These are phyloP conservation scores for Prototheca cutis DNA, from an alignment of 163 green algal genomes.

Conservation along the genomic window DNA sequence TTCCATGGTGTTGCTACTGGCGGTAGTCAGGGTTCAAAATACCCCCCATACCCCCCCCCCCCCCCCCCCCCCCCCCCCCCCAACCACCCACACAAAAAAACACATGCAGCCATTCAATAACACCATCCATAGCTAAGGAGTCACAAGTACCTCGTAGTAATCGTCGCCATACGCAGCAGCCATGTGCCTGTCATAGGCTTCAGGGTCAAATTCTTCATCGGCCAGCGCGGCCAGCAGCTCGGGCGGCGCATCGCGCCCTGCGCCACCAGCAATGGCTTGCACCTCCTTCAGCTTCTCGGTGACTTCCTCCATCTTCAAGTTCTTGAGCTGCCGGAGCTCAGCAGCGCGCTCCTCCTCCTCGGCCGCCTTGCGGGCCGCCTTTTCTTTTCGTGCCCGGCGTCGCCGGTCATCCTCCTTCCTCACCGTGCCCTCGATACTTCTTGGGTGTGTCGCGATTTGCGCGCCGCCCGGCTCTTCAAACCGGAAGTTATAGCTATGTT, in stretches of 20 bases:
- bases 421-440: slow-evolving; percentile 53
- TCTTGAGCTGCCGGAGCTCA: slow-evolving; percentile 83
- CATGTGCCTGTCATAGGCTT: slow-evolving; percentile 86
- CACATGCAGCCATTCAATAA: too few relatives aligned
- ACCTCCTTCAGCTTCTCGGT: slow-evolving; percentile 37
- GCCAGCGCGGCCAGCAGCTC: slow-evolving; percentile 55
- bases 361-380: slow-evolving; percentile 40
- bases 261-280: slow-evolving; percentile 38
- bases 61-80: too few relatives aligned
- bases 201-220: slow-evolving; percentile 86
- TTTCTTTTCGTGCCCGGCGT: slow-evolving; percentile 35
- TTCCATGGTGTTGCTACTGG: too few relatives aligned
- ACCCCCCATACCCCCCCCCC: too few relatives aligned
- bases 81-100: too few relatives aligned
- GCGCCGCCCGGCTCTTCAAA: slow-evolving; percentile 63
- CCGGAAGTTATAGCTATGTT: slow-evolving; percentile 88
- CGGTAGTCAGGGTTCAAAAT: too few relatives aligned
- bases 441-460: slow-evolving; percentile 60
- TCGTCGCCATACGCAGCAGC: slow-evolving; percentile 72
- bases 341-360: slow-evolving; percentile 38
- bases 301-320: slow-evolving; percentile 82
- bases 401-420: slow-evolving; percentile 63
- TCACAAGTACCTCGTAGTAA: slow-evolving; percentile 78
- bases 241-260: slow-evolving; percentile 17
- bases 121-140: too few relatives aligned